These are phyloP conservation scores for Cladosporium halotolerans DNA, from an alignment of 2,329 filamentous ascomycete genomes.

Conservation along the genomic window DNA sequence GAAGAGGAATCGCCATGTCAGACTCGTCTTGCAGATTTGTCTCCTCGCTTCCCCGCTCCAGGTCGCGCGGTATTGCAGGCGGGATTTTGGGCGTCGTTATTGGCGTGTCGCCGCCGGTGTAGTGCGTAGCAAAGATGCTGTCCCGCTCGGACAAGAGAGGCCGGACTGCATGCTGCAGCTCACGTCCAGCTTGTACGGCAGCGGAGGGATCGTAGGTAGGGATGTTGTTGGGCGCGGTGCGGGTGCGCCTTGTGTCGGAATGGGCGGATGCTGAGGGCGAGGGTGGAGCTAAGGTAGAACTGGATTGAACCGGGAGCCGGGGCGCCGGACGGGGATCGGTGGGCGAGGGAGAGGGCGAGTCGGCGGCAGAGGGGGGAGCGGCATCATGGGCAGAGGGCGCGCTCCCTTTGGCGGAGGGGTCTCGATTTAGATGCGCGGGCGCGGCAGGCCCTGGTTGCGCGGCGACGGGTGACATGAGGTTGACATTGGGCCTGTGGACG, in stretches of 20 bases:
- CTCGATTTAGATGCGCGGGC: conserved; percentile 9
- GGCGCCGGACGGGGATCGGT: conserved; percentile 3
- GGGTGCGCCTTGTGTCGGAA: conserved; percentile 4
- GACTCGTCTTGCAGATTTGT: background rate
- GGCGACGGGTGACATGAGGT: conserved; percentile 9
- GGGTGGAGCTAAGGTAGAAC: conserved; percentile 8
- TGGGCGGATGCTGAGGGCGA: conserved; percentile 5
- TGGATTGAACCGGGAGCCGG: background rate
- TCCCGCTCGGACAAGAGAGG: conserved; percentile 57
- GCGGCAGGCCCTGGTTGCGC: conserved; percentile 7
- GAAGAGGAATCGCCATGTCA: conserved; percentile 10
- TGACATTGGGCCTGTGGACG: conserved; percentile 9
- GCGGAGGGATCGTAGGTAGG: conserved; percentile 8
- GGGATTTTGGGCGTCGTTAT: conserved; percentile 27
- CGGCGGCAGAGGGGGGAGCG: background rate
- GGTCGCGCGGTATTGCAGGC: conserved; percentile 1
- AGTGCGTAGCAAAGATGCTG: conserved; percentile 59
- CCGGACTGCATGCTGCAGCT: conserved; percentile 29
- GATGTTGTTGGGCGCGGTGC: conserved; percentile 6
- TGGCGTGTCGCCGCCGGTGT: conserved; percentile 47
- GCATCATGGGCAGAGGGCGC: conserved; percentile 2
- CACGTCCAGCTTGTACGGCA: conserved; percentile 9
- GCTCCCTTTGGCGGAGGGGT: conserved; percentile 7
- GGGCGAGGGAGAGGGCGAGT: background rate
- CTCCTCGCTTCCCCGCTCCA: background rate